A percentile compares a stretch with the other conserved stretches of the same genome.
These are phyloP conservation scores for Tricholoma bakamatsutake DNA, from an alignment of 768 basidiomycete genomes.

Conservation along the genomic window DNA sequence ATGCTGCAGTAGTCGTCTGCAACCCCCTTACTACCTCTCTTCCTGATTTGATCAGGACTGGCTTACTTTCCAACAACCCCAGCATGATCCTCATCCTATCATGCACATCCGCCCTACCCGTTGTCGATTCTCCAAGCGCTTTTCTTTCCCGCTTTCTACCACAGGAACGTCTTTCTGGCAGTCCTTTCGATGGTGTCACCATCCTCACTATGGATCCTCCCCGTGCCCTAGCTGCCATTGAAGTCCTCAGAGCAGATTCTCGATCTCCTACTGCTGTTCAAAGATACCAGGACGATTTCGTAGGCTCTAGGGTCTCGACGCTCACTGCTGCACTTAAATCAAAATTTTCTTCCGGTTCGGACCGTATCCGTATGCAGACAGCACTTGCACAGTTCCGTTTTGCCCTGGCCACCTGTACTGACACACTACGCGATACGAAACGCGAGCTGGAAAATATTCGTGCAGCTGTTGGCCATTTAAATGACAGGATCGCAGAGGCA, in stretches of 20 bases:
- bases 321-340: constrained; percentile 35
- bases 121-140: constrained; percentile 5
- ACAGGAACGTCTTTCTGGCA: constrained; percentile 17
- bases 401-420: constrained; percentile 32
- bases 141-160: constrained; percentile 7
- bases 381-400: constrained; percentile 33
- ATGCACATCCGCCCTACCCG: constrained; percentile 21
- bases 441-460: constrained; percentile 30
- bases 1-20: constrained; percentile 58
- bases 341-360: constrained; percentile 15
- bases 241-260: constrained; percentile 38
- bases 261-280: constrained; percentile 48
- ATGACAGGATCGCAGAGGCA: constrained; percentile 32
- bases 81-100: constrained; percentile 42
- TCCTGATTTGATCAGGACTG: constrained; percentile 26
- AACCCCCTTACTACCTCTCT: constrained; percentile 54
- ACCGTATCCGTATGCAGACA: constrained; percentile 27
- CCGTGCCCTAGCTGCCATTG: constrained; percentile 52
- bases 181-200: constrained; percentile 10
- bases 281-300: constrained; percentile 56
- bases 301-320: constrained; percentile 51
- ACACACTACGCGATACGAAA: constrained; percentile 24
- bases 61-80: constrained; percentile 27
- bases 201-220: constrained; percentile 51
- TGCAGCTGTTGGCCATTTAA: constrained; percentile 30